Base-by-base conservation (phyloP, 208 protist genomes). In the Trypanosoma grayi region DNA sequence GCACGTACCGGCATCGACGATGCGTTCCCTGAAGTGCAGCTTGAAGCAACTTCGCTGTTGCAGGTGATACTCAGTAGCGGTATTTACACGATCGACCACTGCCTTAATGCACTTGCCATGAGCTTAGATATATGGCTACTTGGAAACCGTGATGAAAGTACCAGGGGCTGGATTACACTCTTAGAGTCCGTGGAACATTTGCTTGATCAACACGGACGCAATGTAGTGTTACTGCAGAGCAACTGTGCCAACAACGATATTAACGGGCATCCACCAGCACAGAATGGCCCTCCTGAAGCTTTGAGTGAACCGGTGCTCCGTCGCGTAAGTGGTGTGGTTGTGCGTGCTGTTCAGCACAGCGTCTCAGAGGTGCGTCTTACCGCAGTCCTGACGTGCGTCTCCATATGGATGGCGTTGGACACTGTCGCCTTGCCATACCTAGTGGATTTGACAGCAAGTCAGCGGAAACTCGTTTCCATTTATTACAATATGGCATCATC, bases 1-100 rank as follows among this genome's bases (percentile, higher is more conserved):
- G 77, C 73, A 37, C 75, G 81, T 18, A 16, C 28, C 25, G 83
- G 85, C n/a, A 50, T 91, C 10, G 88, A 95, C 55, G 88, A 95
- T 59, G 66, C 70, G 2, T 95, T 95, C 59, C 28, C 75, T 20
- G 85, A 90, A 64, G 85, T 92, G 31, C 82, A 78, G 51, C 60
- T 80, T 28, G 76, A 77, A 44, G 82, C 85, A 1, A 64, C 73
- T 8, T 22, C 56, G 20, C 43, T 75, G 28, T 33, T 92, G 18
- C 58, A 75, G n/a, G 36, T 58, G 2, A 60, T 76, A 6, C 14
- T 81, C 11, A 24, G 36, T n/a, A 25, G 20, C 22, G 14, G 37
- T 31, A 27, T 37, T 14, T 60, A 81, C 8, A 39, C 81, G 3
- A 31, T 43, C 0, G 83, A 92, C 54, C 27, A 80, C 18, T 67